Conservation (phyloP, 2,329 filamentous ascomycete species). For the Bipolaris victoriae region DNA sequence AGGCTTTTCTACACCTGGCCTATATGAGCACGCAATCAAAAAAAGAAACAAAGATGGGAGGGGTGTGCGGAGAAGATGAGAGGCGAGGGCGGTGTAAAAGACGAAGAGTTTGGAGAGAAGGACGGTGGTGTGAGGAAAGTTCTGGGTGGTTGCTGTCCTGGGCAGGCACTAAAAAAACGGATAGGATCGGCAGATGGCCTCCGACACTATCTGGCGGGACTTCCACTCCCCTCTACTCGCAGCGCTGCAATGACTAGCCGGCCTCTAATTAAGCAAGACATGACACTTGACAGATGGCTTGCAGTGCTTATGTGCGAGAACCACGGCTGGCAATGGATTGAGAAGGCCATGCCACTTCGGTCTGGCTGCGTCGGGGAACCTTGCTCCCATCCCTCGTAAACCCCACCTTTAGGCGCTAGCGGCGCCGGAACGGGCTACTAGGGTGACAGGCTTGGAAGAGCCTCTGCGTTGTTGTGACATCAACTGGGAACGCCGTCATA, state of each 20-base stretch:
- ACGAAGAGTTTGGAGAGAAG: not conserved
- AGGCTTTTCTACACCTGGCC: slow-evolving; percentile 24
- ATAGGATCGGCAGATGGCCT: slow-evolving; percentile 18
- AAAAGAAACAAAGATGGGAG: not conserved
- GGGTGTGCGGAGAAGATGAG: not conserved
- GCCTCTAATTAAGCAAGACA: not conserved
- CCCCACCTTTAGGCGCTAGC: slow-evolving; percentile 15
- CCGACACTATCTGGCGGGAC: slow-evolving; percentile 14
- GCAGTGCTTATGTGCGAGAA: no score
- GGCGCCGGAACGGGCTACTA: slow-evolving; percentile 6
- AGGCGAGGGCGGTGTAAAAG: not conserved
- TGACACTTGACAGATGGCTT: not conserved
- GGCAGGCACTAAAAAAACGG: slow-evolving; percentile 14
- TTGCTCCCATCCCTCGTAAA: slow-evolving; percentile 10
- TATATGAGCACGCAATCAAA: slow-evolving; percentile 9
- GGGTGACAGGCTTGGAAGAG: not conserved
- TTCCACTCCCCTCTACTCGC: not conserved
- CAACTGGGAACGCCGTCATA: slow-evolving; percentile 10
- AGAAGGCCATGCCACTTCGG: slow-evolving; percentile 6
- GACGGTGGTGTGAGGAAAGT: slow-evolving; percentile 12
- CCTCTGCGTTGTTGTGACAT: slow-evolving; percentile 4
- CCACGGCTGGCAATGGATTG: not conserved
- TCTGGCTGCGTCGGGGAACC: slow-evolving; percentile 17
- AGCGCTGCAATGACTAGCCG: not conserved
- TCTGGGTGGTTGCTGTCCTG: slow-evolving; percentile 11